A percentile compares a stretch with the other conserved stretches of the same genome.
These are phyloP conservation scores for Tulasnella sp. DNA, from an alignment of 768 basidiomycete species.

Conservation along the genomic window DNA sequence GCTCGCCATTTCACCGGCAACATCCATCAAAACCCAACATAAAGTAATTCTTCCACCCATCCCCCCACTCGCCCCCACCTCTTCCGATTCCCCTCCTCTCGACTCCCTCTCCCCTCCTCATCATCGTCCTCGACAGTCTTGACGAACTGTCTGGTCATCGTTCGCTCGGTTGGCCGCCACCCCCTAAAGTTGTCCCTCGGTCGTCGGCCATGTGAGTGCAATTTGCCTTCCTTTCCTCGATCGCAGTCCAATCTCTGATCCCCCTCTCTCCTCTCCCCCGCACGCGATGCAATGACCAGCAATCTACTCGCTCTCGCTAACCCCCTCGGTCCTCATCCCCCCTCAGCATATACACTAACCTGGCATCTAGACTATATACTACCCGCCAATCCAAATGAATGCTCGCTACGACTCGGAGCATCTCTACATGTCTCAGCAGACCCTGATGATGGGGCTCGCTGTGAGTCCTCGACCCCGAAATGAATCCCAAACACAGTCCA, in stretches of 20 bases:
- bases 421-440: slow-evolving; percentile 17
- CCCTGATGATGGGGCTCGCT: slow-evolving; percentile 24
- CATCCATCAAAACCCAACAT: background rate
- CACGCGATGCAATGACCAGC: background rate
- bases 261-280: slow-evolving; percentile 1
- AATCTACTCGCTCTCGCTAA: background rate
- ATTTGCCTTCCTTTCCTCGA: background rate
- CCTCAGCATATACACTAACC: background rate
- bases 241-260: slow-evolving; percentile 12
- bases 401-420: slow-evolving; percentile 20
- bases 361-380: slow-evolving; percentile 9
- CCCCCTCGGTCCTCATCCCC: background rate
- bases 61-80: background rate
- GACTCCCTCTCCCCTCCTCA: background rate
- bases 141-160: slow-evolving; percentile 1
- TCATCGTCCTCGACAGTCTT: background rate
- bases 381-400: background rate
- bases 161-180: background rate
- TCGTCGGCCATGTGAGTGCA: slow-evolving; percentile 5
- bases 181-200: background rate
- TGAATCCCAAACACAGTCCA: background rate
- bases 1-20: slow-evolving; percentile 7
- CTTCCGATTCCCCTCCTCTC: background rate
- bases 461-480: background rate
- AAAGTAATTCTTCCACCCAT: background rate